Base-by-base conservation (phyloP, 2,329 filamentous ascomycete genomes). In the Botrytis tulipae region DNA sequence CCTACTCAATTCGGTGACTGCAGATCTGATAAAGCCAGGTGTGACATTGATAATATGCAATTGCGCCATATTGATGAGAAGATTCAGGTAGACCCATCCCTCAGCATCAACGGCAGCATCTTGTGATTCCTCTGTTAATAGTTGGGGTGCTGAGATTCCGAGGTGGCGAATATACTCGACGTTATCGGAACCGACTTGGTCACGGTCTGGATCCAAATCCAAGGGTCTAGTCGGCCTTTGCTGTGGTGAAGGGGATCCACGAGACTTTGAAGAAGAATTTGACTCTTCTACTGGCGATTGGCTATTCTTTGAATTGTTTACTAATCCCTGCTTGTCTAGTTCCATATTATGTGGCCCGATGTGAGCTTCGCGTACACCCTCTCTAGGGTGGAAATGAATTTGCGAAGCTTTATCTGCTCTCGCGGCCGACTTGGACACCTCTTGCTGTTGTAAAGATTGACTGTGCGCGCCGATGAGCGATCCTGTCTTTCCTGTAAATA, bases 31-130 rank as follows among this genome's bases (percentile, higher is more conserved):
- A 78, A 95, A 95, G 42, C 91, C 89, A 0, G 91, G 87, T 0
- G 93, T 94, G 1, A 97, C 93, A 74, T 94, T 95, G 77, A 96
- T 87, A 0, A 94, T 95, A 78, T 97, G 93, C 29, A 97, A 84
- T 82, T 97, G 93, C 0, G 94, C 93, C 85, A 97, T 87, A 79
- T 92, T 94, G 80, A 91, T 90, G 1, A 97, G 85, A 1, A 97
- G 83, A 77, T 96, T 96, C 10, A 96, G 83, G 78, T 95, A 95
- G 0, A 95, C 89, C 93, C 93, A 96, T 7, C 92, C 92, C 40
- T 94, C 90, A 0, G 86, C 85, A 72, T 91, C 90, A 0, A 90
- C 86, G 22, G 87, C 85, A 18, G 89, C 87, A 70, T 89, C 86
- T 1, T 83, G 78, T 29, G 83, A 84, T 25, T 84, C 83, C 3